Evolutionary conservation across 106 monocot species (phyloP), one percentile per base, ranked within the genome.

Genomic region (Dioscorea zingiberensis): DNA sequence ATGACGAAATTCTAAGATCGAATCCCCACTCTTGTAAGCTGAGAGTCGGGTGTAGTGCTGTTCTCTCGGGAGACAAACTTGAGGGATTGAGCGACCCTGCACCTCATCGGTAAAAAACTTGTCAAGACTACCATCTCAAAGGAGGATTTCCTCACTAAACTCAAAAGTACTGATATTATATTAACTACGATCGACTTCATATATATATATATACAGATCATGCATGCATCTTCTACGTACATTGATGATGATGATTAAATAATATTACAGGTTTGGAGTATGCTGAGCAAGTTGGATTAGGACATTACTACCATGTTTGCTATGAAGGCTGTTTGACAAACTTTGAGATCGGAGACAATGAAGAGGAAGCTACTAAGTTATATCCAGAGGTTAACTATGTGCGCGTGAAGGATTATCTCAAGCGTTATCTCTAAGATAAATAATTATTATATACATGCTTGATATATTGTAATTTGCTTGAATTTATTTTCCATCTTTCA

Each of bases 301-400:
- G 75, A 8, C 90, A 86, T 25, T 91, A 58, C 72, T 86, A 78
- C 63, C 78, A 91, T 27, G 44, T 86, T 13, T 81, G 56, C 30
- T 81, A 81, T 54, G 74, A 81, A 51, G 91, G 87, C 16, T 81
- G 91, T 47, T 61, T 87, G 60, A 74, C 84, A 28, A 84, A 87
- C 44, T 91, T 91, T 22, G 81, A 79, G 9, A 78, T 81, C 17
- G 80, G 77, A 11, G 58, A 63, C 13, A 79, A 54, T 1, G 74
- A 47, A 44, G 84, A 61, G 21, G 38, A 38, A 38, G 84, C 87
- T 8, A 48, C 86, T 49, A 12, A 68, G 47, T 57, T 91, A 57
- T 91, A 84, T 64, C 84, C 84, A 21, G 81, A 91, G 30, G 64
- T 91, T 55, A 25, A 44, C 8, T 91, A 87, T 59, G 61, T 49